Evolutionary conservation across 2,329 filamentous ascomycete species (phyloP).

Genomic region (Cyphellophora europaea): DNA sequence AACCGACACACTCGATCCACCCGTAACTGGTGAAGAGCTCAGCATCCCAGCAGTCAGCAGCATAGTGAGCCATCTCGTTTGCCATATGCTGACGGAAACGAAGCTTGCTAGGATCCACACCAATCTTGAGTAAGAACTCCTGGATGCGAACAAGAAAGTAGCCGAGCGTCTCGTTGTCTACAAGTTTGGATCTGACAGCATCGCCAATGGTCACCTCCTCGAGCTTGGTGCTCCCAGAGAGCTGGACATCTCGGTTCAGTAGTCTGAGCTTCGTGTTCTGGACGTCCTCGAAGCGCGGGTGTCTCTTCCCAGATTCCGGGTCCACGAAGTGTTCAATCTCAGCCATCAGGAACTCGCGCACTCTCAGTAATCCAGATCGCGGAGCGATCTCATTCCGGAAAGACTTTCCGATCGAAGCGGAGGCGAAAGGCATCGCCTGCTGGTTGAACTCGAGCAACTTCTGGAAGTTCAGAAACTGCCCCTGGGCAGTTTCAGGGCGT

Average conservation of each 20-base stretch:
- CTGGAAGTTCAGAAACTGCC: slow-evolving; percentile 93
- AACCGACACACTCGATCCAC: slow-evolving; percentile 98
- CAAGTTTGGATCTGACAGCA: slow-evolving; percentile 70
- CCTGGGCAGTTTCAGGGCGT: slow-evolving; percentile 91
- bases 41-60: slow-evolving; percentile 94
- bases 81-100: slow-evolving; percentile 97
- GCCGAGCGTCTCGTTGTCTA: slow-evolving; percentile 95
- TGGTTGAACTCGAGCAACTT: slow-evolving; percentile 97
- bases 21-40: slow-evolving; percentile 86
- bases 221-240: slow-evolving; percentile 71
- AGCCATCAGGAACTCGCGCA: slow-evolving; percentile 96
- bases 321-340: slow-evolving; percentile 99
- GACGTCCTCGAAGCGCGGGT: slow-evolving; percentile 77
- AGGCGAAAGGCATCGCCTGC: slow-evolving; percentile 90
- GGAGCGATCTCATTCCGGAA: slow-evolving; percentile 98
- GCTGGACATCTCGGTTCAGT: slow-evolving; percentile 75
- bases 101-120: slow-evolving; percentile 77
- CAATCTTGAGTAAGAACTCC: slow-evolving; percentile 79
- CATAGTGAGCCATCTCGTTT: slow-evolving; percentile 88
- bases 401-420: slow-evolving; percentile 92
- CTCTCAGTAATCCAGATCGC: slow-evolving; percentile 78
- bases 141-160: slow-evolving; percentile 96
- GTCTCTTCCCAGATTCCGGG: slow-evolving; percentile 88
- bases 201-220: slow-evolving; percentile 70
- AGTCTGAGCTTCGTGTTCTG: slow-evolving; percentile 75